A percentile compares a stretch with the other conserved stretches of the same genome.
phyloP scores from a whole-genome alignment of 208 protist genomes.

The Wallacemonas sp. region DNA sequence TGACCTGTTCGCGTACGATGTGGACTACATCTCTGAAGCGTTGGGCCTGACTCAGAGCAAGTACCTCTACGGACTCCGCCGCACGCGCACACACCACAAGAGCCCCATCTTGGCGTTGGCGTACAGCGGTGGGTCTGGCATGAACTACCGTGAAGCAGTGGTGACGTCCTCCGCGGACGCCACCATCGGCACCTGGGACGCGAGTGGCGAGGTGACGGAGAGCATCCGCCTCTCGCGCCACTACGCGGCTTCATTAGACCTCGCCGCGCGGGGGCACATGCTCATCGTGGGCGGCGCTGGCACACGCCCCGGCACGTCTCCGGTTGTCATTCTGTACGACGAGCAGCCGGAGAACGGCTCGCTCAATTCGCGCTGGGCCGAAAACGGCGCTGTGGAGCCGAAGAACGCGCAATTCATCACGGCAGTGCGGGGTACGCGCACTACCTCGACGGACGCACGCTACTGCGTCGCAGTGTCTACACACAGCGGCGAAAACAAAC shows the following conservation, averaged over 20 bases:
- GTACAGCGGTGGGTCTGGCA: slow-evolving; percentile 51
- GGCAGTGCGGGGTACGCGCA: slow-evolving; percentile 56
- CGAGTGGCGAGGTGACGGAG: slow-evolving; percentile 59
- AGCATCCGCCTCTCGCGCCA: slow-evolving; percentile 78
- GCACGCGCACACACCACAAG: slow-evolving; percentile 55
- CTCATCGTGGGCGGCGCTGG: slow-evolving; percentile 81
- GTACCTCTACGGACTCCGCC: slow-evolving; percentile 43
- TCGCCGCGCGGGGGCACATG: slow-evolving; percentile 69
- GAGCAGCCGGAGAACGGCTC: slow-evolving; percentile 33
- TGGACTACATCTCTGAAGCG: slow-evolving; percentile 87
- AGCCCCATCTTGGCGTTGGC: slow-evolving; percentile 76
- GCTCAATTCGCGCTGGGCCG: slow-evolving; percentile 71
- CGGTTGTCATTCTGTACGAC: slow-evolving; percentile 80
- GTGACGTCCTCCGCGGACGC: slow-evolving; percentile 85
- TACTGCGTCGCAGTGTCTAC: slow-evolving; percentile 72
- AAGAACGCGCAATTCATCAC: slow-evolving; percentile 76
- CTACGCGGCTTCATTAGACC: slow-evolving; percentile 84
- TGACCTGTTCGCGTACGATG: slow-evolving; percentile 84
- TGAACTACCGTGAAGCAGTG: slow-evolving; percentile 61
- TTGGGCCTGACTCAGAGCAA: slow-evolving; percentile 85
- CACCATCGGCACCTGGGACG: slow-evolving; percentile 85
- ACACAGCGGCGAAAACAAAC: slow-evolving; percentile 28
- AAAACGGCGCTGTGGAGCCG: slow-evolving; percentile 74
- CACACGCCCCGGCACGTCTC: slow-evolving; percentile 39
- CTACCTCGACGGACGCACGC: slow-evolving; percentile 27